Evolutionary conservation across 805 yeast species (phyloP).

Genomic region (Yamadazyma sp.): DNA sequence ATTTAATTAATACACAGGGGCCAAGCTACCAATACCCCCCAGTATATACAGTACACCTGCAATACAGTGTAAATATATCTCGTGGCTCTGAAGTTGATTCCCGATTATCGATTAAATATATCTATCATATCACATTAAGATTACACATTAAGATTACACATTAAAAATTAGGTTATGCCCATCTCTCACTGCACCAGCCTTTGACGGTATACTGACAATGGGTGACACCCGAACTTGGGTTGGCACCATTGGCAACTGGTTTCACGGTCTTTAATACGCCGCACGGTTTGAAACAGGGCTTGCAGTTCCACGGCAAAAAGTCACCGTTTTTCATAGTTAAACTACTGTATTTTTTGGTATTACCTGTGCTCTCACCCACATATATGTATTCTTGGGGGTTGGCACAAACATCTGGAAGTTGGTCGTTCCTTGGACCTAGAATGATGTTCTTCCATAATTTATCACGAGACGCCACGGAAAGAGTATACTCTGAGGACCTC

Average conservation of each 20-base stretch:
- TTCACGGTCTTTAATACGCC: slow-evolving; percentile 28
- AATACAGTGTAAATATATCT: too few relatives aligned
- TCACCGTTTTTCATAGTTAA: slow-evolving; percentile 23
- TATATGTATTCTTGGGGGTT: slow-evolving; percentile 24
- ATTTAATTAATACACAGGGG: too few relatives aligned
- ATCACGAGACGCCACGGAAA: slow-evolving; percentile 46
- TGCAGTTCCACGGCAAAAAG: slow-evolving; percentile 25
- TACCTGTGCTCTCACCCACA: slow-evolving; percentile 20
- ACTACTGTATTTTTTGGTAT: slow-evolving; percentile 1
- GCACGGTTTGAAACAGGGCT: slow-evolving; percentile 31
- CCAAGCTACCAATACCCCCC: too few relatives aligned
- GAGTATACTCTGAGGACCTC: too few relatives aligned
- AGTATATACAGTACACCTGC: too few relatives aligned
- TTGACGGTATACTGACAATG: slow-evolving; percentile 48
- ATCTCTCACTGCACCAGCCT: slow-evolving; percentile 50
- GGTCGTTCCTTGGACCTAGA: slow-evolving; percentile 51
- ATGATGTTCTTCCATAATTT: slow-evolving; percentile 55
- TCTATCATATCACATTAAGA: too few relatives aligned
- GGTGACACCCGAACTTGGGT: slow-evolving; percentile 41
- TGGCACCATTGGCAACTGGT: slow-evolving; percentile 26
- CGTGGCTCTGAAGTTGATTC: too few relatives aligned
- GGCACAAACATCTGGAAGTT: slow-evolving; percentile 21
- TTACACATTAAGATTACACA: too few relatives aligned
- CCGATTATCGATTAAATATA: too few relatives aligned
- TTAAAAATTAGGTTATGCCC: too few relatives aligned